Evolutionary conservation across 2,329 filamentous ascomycete genomes (phyloP).

Genomic region (Apiospora rasikravindrae): DNA sequence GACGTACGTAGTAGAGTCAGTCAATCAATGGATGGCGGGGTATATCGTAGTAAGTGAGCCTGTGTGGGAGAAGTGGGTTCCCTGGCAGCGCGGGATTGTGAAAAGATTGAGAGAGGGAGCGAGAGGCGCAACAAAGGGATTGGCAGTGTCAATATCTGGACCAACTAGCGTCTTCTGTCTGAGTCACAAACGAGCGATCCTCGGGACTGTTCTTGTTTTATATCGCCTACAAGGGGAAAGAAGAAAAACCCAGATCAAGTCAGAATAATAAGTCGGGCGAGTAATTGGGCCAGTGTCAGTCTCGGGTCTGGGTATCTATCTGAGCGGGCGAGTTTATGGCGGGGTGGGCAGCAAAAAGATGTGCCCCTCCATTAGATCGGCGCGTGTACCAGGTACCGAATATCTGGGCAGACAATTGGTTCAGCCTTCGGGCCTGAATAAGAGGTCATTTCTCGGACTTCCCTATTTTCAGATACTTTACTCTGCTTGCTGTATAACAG

Average conservation of each 20-base stretch:
- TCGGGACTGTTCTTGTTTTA: not conserved
- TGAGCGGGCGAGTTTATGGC: not conserved
- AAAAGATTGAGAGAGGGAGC: not conserved
- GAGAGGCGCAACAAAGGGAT: not conserved
- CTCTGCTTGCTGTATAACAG: not conserved
- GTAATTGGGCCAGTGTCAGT: not conserved
- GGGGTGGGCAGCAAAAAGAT: not conserved
- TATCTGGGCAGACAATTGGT: not conserved
- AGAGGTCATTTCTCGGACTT: not conserved
- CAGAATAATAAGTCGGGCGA: slow-evolving; percentile 6
- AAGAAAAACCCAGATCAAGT: not conserved
- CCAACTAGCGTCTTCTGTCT: not conserved
- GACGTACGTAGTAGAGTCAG: not conserved
- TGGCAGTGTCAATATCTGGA: not conserved
- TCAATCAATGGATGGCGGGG: slow-evolving; percentile 6
- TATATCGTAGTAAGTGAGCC: slow-evolving; percentile 5
- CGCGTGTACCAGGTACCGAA: not conserved
- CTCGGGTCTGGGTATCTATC: not conserved
- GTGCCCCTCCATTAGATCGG: slow-evolving; percentile 7
- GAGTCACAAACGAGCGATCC: not conserved
- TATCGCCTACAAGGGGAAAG: not conserved
- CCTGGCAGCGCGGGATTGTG: not conserved
- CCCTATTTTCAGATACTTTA: not conserved
- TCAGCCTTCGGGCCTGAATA: not conserved
- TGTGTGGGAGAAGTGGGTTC: slow-evolving; percentile 10